phyloP scores from a whole-genome alignment of 2,329 filamentous ascomycete genomes.

The Fusarium virguliforme region DNA sequence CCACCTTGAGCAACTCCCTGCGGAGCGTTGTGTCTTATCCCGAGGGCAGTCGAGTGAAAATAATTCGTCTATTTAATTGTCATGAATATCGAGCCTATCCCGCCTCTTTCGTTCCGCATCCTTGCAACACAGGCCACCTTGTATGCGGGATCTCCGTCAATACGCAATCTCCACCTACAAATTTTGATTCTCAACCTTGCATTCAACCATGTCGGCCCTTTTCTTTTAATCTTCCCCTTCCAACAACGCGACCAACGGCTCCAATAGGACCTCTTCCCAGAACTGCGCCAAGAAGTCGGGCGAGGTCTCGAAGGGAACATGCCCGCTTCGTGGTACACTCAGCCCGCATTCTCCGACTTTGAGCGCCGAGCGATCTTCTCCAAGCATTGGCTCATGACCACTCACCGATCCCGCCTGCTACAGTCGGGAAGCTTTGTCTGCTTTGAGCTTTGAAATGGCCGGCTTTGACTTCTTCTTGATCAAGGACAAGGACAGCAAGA shows the following conservation, averaged over 20 bases:
- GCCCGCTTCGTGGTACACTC: slow-evolving; percentile 10
- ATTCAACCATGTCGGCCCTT: background rate
- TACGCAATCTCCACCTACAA: no score
- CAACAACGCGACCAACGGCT: no score
- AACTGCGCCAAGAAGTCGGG: background rate
- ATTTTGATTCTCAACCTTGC: background rate
- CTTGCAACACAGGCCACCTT: background rate
- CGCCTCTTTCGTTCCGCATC: background rate
- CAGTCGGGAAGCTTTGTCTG: background rate
- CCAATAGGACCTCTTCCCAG: background rate
- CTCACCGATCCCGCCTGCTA: background rate
- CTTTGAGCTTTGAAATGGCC: background rate
- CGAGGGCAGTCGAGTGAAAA: no score
- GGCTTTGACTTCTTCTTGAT: slow-evolving; percentile 33
- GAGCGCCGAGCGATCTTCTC: slow-evolving; percentile 5
- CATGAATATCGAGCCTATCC: background rate
- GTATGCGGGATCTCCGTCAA: no score
- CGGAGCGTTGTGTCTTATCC: no score
- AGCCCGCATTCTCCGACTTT: slow-evolving; percentile 7
- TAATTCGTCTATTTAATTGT: background rate
- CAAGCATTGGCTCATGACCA: slow-evolving; percentile 5
- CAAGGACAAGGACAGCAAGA: slow-evolving; percentile 24
- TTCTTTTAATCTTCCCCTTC: background rate
- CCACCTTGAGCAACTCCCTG: no score
- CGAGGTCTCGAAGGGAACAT: background rate